phyloP scores from a whole-genome alignment of 257 asterid genomes.

The Gardenia jasminoides region DNA sequence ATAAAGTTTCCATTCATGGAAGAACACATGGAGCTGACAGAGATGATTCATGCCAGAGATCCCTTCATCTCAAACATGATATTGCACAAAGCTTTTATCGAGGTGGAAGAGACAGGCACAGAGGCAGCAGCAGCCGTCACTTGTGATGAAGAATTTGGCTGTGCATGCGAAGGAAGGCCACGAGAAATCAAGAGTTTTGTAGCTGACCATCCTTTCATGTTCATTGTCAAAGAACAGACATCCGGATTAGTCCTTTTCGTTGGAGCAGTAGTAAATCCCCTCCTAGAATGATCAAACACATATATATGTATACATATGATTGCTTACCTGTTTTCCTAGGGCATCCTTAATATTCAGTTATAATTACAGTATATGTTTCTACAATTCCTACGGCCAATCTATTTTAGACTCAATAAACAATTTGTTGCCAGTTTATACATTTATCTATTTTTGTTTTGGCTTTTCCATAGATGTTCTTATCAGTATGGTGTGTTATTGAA shows the following conservation, averaged over 20 bases:
- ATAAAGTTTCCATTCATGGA: neutral
- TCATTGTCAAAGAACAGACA: slow-evolving; percentile 4
- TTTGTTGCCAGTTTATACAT: too few relatives aligned
- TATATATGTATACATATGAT: too few relatives aligned
- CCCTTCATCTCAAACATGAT: neutral
- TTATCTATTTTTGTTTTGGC: too few relatives aligned
- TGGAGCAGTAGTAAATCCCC: slow-evolving; percentile 18
- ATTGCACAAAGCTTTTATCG: neutral
- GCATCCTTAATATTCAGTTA: too few relatives aligned
- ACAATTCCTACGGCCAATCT: too few relatives aligned
- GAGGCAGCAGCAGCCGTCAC: slow-evolving; percentile 4
- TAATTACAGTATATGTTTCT: too few relatives aligned
- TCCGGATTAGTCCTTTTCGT: slow-evolving; percentile 5
- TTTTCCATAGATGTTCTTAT: too few relatives aligned
- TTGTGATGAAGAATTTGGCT: fast-evolving
- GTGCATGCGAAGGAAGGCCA: neutral
- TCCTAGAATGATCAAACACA: neutral
- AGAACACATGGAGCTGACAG: neutral
- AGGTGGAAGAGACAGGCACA: neutral
- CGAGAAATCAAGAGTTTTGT: neutral
- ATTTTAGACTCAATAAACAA: too few relatives aligned
- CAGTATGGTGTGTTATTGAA: too few relatives aligned
- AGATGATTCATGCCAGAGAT: neutral
- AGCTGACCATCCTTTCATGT: slow-evolving; percentile 23
- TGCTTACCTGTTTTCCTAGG: too few relatives aligned